Evolutionary conservation across 805 yeast genomes (phyloP), one percentile per base, ranked within the genome.

Genomic region (Candida insectorum): DNA sequence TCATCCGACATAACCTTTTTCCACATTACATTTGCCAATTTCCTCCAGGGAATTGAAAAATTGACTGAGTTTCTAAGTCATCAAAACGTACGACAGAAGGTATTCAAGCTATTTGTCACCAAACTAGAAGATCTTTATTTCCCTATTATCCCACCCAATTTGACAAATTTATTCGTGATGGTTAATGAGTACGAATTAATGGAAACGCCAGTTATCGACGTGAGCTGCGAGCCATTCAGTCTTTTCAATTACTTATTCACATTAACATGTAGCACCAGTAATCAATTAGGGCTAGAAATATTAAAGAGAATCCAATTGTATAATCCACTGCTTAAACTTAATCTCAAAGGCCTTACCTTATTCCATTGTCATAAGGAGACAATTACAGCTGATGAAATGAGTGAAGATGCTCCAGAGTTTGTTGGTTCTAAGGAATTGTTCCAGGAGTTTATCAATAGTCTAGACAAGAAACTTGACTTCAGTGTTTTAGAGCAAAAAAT

Each of bases 111-210:
- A 28, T 57, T 58, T 40, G 52, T 55, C 21, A 54, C 58, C 9
- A 41, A 39, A 12, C 27, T 41, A 16, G 22, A 36, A 18, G 58
- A 54, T 17, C 44, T 61, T 22, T 45, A 49, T 36, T 14, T 28
- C 5, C 66, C 68, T 4, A 22, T 26, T 3, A 27, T 46, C 1
- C 65, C 66, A 1, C 50, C 28, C 24, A 48, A 50, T 15, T 38
- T 61, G 24, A 52, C 58, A n/a, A 58, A 59, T 36, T 44, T 60
- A 28, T 58, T 56, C 28, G 36, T 61, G n/a, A 49, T 56, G 56
- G 36, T 59, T 20, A 51, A 55, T 34, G 68, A 60, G 30, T 16
- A 19, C n/a, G 64, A 58, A 27, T 33, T 59, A 27, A 41, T 48
- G 46, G 31, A 43, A 12, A 17, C 22, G 4, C 37, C 36, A 3